phyloP scores from a whole-genome alignment of 2,329 filamentous ascomycete species.

The Fusarium caatingaense region DNA sequence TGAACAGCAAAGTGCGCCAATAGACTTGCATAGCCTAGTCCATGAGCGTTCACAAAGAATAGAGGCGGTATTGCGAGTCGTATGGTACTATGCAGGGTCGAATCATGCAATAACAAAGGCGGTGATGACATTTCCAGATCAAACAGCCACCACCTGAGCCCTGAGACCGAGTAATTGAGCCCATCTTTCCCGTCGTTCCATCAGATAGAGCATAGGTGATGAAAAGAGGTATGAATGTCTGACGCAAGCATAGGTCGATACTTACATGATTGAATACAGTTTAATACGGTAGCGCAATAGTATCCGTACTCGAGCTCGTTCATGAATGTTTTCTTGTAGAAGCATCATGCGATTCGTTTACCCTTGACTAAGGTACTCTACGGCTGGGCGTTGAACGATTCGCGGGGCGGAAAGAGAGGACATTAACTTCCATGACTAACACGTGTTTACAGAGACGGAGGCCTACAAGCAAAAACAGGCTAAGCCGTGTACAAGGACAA shows the following conservation, averaged over 20 bases:
- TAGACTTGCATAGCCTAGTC: background rate
- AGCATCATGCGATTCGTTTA: conserved; percentile 36
- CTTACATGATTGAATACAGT: background rate
- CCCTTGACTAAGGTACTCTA: background rate
- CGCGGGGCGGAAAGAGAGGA: conserved; percentile 35
- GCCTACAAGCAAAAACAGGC: conserved; percentile 27
- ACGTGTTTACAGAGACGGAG: conserved; percentile 37
- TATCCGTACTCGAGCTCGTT: conserved; percentile 33
- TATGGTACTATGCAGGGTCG: conserved; percentile 19
- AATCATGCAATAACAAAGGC: conserved; percentile 45
- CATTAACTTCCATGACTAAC: conserved; percentile 22
- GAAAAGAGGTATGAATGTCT: conserved; percentile 5
- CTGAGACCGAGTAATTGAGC: conserved; percentile 6
- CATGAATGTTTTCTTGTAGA: conserved; percentile 22
- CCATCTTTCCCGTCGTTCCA: conserved; percentile 2
- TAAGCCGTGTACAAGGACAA: conserved; percentile 9
- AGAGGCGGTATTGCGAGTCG: conserved; percentile 18
- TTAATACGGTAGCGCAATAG: background rate
- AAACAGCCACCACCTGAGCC: conserved; percentile 14
- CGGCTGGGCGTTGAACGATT: background rate
- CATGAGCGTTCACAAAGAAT: conserved; percentile 7
- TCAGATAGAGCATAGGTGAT: conserved; percentile 1
- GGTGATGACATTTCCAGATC: conserved; percentile 32
- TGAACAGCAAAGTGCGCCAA: conserved; percentile 13
- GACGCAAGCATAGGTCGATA: conserved; percentile 10